Base-by-base conservation (phyloP, 2,329 filamentous ascomycete genomes). In the Ascocoryne sarcoides region DNA sequence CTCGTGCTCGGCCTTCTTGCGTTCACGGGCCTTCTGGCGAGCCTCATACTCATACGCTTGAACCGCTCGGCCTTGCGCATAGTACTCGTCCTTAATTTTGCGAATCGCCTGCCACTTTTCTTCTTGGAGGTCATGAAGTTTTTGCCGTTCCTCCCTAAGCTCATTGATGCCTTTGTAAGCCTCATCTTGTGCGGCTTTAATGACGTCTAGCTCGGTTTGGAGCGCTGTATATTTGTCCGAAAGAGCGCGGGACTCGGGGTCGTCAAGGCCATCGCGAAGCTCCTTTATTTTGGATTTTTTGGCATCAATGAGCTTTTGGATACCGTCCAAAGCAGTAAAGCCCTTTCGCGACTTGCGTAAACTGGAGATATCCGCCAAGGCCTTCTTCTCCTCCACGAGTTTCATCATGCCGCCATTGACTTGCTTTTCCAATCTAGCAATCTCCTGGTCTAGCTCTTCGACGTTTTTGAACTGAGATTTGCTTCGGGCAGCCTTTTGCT, bases 341-440 rank as follows among this genome's bases (percentile, higher is more conserved):
- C 79, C 83, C 78, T 95, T 96, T 68, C 85, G 85, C 58, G 84
- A 76, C 71, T 93, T 94, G 64, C 84, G 82, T 52, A 96, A 69
- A 61, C 69, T 82, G 36, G 83, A 84, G 55, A 95, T 82, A 56
- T 95, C 87, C 37, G 75, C 68, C 15, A 96, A 73, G 7, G 86
- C 81, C 75, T 95, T 96, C 73, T 87, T 93, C 76, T 96, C 92
- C 56, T 98, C 92, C 9, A 96, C 92, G 37, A 98, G 71, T 68
- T 89, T 94, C 83, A 98, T 89, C 62, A 76, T 83, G 50, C 90
- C 90, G 26, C 79, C 76, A 62, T 94, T 85, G 54, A 96, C 88
- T 62, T 90, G 76, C 65, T 82, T 82, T 52, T 95, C 85, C 39
- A 95, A 78, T 38, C 72, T 71, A 45, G 76, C 74, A 55, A 96